Evolutionary conservation across 306 rosid species (phyloP).

Genomic region (Hippophae tibetana): DNA sequence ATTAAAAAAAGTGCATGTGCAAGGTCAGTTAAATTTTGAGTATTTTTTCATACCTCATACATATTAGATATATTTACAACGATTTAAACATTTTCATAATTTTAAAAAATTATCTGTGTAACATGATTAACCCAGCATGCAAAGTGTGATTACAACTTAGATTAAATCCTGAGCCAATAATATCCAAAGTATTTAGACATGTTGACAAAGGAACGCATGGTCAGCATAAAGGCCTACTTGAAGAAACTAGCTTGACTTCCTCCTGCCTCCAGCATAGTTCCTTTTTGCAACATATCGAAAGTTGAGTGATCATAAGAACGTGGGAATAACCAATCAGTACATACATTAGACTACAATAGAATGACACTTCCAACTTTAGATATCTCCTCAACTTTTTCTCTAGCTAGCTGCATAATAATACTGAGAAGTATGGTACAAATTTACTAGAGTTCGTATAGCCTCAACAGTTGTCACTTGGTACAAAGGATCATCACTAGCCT

Average conservation of each 20-base stretch:
- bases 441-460: constrained; percentile 66
- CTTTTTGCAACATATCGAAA: constrained; percentile 44
- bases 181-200: constrained; percentile 98
- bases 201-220: constrained; percentile 82
- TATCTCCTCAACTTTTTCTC: constrained; percentile 64
- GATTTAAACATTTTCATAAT: too few species aligned
- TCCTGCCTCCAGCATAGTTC: constrained; percentile 81
- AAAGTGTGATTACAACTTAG: constrained; percentile 73
- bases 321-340: too few species aligned
- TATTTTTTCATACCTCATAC: too few species aligned
- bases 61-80: too few species aligned
- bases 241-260: constrained; percentile 97
- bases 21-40: too few species aligned
- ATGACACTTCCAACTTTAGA: constrained; percentile 66
- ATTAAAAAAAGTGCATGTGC: too few species aligned
- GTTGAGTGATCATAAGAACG: too few species aligned
- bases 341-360: background rate
- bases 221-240: constrained; percentile 63
- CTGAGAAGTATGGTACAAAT: constrained; percentile 62
- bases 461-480: constrained; percentile 74
- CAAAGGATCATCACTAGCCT: constrained; percentile 73
- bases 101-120: too few species aligned
- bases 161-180: constrained; percentile 96
- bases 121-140: constrained; percentile 24
- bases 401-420: constrained; percentile 55